Evolutionary conservation across 2,329 filamentous ascomycete species (phyloP).

Genomic region (Beauveria pseudobassiana): DNA sequence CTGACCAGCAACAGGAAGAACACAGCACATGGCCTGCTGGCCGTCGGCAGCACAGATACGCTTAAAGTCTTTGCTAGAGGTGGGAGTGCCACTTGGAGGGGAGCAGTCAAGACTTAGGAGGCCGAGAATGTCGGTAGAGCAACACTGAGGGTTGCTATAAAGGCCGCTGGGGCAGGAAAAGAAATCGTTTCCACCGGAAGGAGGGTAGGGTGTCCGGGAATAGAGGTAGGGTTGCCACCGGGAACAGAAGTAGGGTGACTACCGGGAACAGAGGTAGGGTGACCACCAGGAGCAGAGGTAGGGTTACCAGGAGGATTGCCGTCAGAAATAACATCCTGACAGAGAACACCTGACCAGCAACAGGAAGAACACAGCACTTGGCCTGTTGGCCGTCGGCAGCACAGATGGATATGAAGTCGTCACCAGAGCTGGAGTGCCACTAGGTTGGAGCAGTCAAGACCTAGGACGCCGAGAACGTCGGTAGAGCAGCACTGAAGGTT

Average conservation of each 20-base stretch:
- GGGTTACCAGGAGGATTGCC: neutral
- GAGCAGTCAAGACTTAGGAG: no score
- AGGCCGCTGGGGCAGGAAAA: slow-evolving; percentile 16
- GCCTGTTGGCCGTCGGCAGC: slow-evolving; percentile 38
- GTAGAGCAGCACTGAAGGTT: slow-evolving; percentile 39
- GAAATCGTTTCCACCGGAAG: neutral
- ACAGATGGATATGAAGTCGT: slow-evolving; percentile 24
- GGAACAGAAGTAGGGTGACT: neutral
- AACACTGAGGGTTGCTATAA: slow-evolving; percentile 34
- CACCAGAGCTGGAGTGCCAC: neutral
- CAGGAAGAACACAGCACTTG: slow-evolving; percentile 45
- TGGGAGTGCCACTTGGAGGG: neutral
- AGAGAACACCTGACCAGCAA: slow-evolving; percentile 19
- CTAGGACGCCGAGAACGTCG: slow-evolving; percentile 38
- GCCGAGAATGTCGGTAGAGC: no score
- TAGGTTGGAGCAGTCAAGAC: slow-evolving; percentile 33
- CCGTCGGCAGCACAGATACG: slow-evolving; percentile 34
- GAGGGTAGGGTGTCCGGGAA: neutral
- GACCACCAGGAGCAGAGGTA: neutral
- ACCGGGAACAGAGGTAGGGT: neutral
- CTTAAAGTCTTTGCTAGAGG: neutral
- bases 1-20: slow-evolving; percentile 34
- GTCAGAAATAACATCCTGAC: neutral
- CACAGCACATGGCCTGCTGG: slow-evolving; percentile 46
- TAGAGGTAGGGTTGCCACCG: neutral